These are phyloP conservation scores for Lactarius quietus DNA, from an alignment of 768 basidiomycete genomes.

Conservation along the genomic window DNA sequence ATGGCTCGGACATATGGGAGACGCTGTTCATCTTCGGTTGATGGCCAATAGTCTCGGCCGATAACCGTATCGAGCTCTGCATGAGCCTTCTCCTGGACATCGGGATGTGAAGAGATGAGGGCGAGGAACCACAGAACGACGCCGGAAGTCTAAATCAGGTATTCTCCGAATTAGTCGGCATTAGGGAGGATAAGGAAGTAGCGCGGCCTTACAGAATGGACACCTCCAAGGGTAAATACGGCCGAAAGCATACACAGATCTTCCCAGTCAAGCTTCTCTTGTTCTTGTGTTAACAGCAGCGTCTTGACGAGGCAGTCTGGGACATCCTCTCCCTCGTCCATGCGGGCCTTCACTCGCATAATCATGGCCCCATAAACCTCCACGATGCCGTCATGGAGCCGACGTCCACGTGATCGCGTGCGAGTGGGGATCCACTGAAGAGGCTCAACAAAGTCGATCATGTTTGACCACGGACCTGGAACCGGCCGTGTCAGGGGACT, in stretches of 20 bases:
- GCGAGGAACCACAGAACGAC: constrained; percentile 36
- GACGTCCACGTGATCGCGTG: constrained; percentile 38
- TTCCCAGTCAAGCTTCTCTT: constrained; percentile 34
- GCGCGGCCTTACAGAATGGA: constrained; percentile 30
- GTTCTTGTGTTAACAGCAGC: constrained; percentile 30
- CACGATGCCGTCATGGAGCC: constrained; percentile 37
- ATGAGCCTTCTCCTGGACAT: constrained; percentile 31
- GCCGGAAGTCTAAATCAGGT: constrained; percentile 32
- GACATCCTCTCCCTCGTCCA: constrained; percentile 34
- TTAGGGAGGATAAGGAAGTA: background rate
- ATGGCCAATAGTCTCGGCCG: constrained; percentile 29
- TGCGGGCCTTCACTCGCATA: constrained; percentile 29
- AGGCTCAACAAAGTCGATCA: constrained; percentile 43
- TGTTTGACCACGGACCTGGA: constrained; percentile 42
- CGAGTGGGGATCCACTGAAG: constrained; percentile 41
- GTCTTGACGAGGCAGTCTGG: constrained; percentile 37
- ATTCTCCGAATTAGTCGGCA: background rate
- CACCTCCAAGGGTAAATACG: constrained; percentile 36
- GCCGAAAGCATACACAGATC: constrained; percentile 36
- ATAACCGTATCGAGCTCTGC: constrained; percentile 31
- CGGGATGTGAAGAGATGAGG: constrained; percentile 28
- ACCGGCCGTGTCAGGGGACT: background rate
- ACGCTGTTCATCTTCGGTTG: constrained; percentile 28
- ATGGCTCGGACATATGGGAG: constrained; percentile 32
- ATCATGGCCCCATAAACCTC: constrained; percentile 36